Evolutionary conservation across 169 alveolate species (phyloP), one percentile per base, ranked within the genome.

Genomic region (Eimeria necatrix): DNA sequence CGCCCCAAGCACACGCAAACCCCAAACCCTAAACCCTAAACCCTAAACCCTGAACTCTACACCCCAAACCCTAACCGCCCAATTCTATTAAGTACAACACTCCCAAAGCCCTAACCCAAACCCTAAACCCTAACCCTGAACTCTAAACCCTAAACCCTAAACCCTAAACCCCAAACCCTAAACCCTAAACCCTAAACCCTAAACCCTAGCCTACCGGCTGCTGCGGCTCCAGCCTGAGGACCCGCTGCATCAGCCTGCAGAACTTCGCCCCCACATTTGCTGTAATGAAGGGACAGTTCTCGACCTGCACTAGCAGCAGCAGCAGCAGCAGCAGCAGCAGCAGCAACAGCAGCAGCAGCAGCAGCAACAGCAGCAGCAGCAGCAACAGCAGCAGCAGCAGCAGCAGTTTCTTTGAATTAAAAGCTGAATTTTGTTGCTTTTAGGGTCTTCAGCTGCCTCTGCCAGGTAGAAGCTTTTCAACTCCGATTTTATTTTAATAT

Each of bases 201-300:
- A 32, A 20, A 18, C 3, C 7, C 24, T 22, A 7, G 56, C 61
- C 14, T 70, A 85, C 93, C 24, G 83, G 46, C n/a, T 85, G 93
- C 46, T 85, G 83, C 16, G 93, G 83, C 12, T 61, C 83, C 46
- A 85, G 61, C 20, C 64, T 80, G 22, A 85, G 81, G 49, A 85
- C 93, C 60, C 60, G 80, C 18, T 85, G 76, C 93, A 85, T 85
- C 60, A 85, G 68, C 18, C 93, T 26, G 48, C 76, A 85, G 59
- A 85, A 85, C 68, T 85, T 85, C 7, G 93, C 80, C 7, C 68
- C 81, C 12, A 85, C 68, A 48, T 85, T 64, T 4, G 64, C 76
- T 3, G 93, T 53, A 20, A 64, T 4, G 7, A 85, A 64, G 53
- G 93, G 93, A 24, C 20, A 46, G 4, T 61, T 61, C 68, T 85